phyloP scores from a whole-genome alignment of 2,329 filamentous ascomycete genomes.

The Penicillium capsulatum region DNA sequence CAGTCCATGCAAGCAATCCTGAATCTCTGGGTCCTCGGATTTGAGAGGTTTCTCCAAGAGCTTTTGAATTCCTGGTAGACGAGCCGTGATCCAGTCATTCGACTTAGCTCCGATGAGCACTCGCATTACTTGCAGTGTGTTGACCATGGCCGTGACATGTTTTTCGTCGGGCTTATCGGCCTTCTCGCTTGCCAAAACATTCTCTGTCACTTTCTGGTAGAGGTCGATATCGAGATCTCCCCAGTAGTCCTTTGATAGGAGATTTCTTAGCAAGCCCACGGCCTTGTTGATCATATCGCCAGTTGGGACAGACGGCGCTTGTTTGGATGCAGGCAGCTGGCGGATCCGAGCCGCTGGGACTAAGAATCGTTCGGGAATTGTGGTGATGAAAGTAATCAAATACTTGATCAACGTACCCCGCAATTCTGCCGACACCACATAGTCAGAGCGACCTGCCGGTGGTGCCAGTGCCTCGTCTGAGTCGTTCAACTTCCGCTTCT shows the following conservation, averaged over 20 bases:
- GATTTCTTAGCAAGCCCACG: slow-evolving; percentile 72
- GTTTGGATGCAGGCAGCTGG: slow-evolving; percentile 48
- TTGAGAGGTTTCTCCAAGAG: slow-evolving; percentile 84
- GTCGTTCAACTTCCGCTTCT: slow-evolving; percentile 74
- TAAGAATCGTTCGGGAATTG: slow-evolving; percentile 78
- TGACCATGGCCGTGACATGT: slow-evolving; percentile 82
- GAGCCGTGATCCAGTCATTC: slow-evolving; percentile 83
- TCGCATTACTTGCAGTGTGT: slow-evolving; percentile 86
- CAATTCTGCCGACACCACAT: slow-evolving; percentile 62
- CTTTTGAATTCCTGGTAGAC: slow-evolving; percentile 74
- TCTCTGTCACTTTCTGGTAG: slow-evolving; percentile 83
- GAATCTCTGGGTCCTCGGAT: slow-evolving; percentile 84
- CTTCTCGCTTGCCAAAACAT: slow-evolving; percentile 78
- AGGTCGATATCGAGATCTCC: slow-evolving; percentile 86
- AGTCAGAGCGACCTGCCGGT: slow-evolving; percentile 51
- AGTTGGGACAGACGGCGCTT: slow-evolving; percentile 52
- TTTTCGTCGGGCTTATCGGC: slow-evolving; percentile 78
- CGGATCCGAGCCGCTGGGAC: slow-evolving; percentile 66
- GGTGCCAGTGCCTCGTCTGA: slow-evolving; percentile 47
- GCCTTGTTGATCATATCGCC: slow-evolving; percentile 83
- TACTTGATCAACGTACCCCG: slow-evolving; percentile 87
- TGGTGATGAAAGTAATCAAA: slow-evolving; percentile 89
- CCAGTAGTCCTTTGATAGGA: slow-evolving; percentile 86
- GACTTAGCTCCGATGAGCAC: slow-evolving; percentile 83
- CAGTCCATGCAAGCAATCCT: slow-evolving; percentile 79